These are phyloP conservation scores for Lonicera japonica DNA, from an alignment of 129 eudicot species.

Conservation along the genomic window DNA sequence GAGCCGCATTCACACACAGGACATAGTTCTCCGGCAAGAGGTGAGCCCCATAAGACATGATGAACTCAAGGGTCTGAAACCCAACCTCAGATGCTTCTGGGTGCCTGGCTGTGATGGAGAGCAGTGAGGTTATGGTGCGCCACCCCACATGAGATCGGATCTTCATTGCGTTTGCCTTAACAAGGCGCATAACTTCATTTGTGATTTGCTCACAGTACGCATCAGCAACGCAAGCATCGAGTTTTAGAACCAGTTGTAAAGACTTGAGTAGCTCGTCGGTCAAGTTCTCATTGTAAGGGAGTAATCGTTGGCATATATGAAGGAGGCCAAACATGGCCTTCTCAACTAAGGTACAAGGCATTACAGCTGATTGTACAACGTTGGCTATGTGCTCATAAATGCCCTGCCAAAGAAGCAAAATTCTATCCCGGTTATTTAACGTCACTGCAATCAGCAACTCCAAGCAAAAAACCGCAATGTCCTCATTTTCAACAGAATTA, in stretches of 20 bases:
- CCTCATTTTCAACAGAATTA: constrained; percentile 43
- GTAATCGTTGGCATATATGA: constrained; percentile 64
- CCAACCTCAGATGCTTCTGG: constrained; percentile 83
- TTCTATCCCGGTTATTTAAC: constrained; percentile 64
- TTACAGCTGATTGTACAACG: constrained; percentile 49
- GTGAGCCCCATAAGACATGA: constrained; percentile 69
- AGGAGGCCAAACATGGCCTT: constrained; percentile 79
- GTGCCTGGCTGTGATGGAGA: constrained; percentile 70
- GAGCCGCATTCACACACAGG: constrained; percentile 51
- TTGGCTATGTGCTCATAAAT: too few species aligned
- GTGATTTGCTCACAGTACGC: constrained; percentile 80
- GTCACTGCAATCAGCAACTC: constrained; percentile 67
- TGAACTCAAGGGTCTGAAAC: constrained; percentile 55
- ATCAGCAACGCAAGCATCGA: too few species aligned
- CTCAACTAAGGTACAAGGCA: constrained; percentile 67
- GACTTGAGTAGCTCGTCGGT: constrained; percentile 67
- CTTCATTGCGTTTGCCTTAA: constrained; percentile 69
- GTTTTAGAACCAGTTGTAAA: too few species aligned
- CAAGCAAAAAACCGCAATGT: constrained; percentile 56
- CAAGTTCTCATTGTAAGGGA: constrained; percentile 71
- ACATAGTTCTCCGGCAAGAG: constrained; percentile 57
- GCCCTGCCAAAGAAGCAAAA: too few species aligned
- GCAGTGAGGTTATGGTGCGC: constrained; percentile 73
- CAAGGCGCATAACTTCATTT: constrained; percentile 69
- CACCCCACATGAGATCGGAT: constrained; percentile 78